Percentiles rank a stretch among this genome's conserved stretches.
Evolutionary conservation across 2,329 filamentous ascomycete species (phyloP).

Genomic region (Trichoderma brevicompactum): DNA sequence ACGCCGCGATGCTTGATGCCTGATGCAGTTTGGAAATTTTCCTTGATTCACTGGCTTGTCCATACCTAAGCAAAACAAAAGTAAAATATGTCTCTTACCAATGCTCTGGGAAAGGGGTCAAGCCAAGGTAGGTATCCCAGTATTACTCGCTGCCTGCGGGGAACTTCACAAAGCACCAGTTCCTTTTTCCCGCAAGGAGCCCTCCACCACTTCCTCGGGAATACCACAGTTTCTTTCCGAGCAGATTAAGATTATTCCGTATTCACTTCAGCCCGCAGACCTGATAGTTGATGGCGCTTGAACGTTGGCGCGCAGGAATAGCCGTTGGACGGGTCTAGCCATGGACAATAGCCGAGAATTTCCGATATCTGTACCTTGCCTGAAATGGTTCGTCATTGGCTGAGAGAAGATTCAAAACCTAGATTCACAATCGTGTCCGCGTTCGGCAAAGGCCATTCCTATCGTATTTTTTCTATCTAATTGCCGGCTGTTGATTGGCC

Average conservation of each 20-base stretch:
- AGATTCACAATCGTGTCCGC: conserved; percentile 4
- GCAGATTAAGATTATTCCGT: neutral
- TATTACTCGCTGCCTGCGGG: neutral
- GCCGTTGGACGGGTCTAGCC: conserved; percentile 4
- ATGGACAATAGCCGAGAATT: conserved; percentile 10
- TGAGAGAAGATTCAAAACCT: neutral
- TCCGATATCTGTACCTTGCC: neutral
- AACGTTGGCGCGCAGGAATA: conserved; percentile 3
- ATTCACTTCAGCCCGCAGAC: neutral
- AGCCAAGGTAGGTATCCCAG: neutral
- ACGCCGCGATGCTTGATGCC: no score
- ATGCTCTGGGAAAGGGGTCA: neutral
- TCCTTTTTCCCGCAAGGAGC: conserved; percentile 13
- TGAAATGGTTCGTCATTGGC: conserved; percentile 2
- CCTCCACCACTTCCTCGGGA: conserved; percentile 10
- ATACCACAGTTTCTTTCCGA: neutral
- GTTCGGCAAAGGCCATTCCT: neutral
- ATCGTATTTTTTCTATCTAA: conserved; percentile 2
- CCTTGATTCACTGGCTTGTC: no score
- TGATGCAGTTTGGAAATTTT: no score
- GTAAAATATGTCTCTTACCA: no score
- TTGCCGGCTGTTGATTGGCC: conserved; percentile 6
- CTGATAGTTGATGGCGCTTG: neutral
- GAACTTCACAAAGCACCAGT: neutral
- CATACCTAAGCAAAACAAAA: no score